Percentiles rank a stretch among this genome's conserved stretches.
These are phyloP conservation scores for Amanita rimosa DNA, from an alignment of 768 basidiomycete species.

Conservation along the genomic window DNA sequence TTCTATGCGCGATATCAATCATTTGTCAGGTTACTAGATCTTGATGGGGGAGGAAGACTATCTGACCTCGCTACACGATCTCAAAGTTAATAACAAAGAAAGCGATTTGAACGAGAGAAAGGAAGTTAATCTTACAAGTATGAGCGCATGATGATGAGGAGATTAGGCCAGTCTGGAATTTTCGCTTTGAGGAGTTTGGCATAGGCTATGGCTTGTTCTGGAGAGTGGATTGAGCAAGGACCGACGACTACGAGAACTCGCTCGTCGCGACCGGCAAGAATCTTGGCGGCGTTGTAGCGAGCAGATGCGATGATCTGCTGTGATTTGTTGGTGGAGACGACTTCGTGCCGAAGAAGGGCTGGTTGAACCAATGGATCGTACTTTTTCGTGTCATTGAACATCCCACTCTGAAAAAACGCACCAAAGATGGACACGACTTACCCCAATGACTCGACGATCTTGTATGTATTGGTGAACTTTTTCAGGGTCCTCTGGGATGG, in stretches of 20 bases:
- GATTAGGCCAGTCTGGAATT: slow-evolving; percentile 56
- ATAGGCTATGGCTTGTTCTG: slow-evolving; percentile 78
- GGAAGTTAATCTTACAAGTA: slow-evolving; percentile 63
- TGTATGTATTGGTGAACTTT: slow-evolving; percentile 66
- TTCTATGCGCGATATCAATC: slow-evolving; percentile 38
- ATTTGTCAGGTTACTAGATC: too few relatives aligned
- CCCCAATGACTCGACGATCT: slow-evolving; percentile 72
- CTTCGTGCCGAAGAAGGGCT: slow-evolving; percentile 80
- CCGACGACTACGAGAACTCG: slow-evolving; percentile 87
- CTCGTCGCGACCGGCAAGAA: slow-evolving; percentile 78
- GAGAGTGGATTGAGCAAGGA: slow-evolving; percentile 90
- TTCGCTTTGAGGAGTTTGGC: slow-evolving; percentile 62
- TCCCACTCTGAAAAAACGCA: too few relatives aligned
- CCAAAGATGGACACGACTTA: slow-evolving; percentile 22
- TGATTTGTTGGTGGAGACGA: slow-evolving; percentile 53
- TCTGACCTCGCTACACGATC: slow-evolving; percentile 20
- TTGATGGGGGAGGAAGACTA: too few relatives aligned
- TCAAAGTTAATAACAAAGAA: slow-evolving; percentile 4
- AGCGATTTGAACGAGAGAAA: slow-evolving; percentile 4
- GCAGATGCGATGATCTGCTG: slow-evolving; percentile 70
- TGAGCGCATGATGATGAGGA: slow-evolving; percentile 91
- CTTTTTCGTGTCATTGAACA: slow-evolving; percentile 26
- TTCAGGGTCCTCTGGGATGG: slow-evolving; percentile 53
- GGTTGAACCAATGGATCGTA: slow-evolving; percentile 97
- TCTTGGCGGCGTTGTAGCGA: slow-evolving; percentile 66